Evolutionary conservation across 164 flowering plant species (phyloP).

Genomic region (Stephania japonica): DNA sequence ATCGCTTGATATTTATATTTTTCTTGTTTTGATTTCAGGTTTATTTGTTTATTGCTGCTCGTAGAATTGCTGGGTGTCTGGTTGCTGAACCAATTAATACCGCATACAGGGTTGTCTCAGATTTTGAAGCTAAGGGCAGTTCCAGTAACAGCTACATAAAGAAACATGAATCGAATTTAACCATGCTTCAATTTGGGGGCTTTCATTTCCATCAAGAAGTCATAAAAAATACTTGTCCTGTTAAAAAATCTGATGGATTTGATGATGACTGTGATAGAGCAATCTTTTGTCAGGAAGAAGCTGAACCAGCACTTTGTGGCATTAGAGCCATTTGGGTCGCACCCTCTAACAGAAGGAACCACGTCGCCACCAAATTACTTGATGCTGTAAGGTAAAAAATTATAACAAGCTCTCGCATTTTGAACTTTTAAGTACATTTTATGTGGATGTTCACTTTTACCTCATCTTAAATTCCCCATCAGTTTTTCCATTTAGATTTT

Average conservation of each 20-base stretch:
- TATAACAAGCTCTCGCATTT: background rate
- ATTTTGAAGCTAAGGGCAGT: slow-evolving; percentile 18
- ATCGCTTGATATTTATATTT: background rate
- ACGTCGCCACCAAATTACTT: slow-evolving; percentile 55
- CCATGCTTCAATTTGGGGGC: slow-evolving; percentile 53
- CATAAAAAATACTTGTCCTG: slow-evolving; percentile 19
- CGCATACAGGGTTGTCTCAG: slow-evolving; percentile 48
- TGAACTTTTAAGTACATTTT: background rate
- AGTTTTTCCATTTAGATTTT: too few relatives aligned
- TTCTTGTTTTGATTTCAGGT: slow-evolving; percentile 36
- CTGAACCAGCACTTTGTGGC: slow-evolving; percentile 60
- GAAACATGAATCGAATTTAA: slow-evolving; percentile 21
- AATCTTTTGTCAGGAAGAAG: slow-evolving; percentile 45
- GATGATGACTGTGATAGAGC: slow-evolving; percentile 34
- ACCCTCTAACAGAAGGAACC: slow-evolving; percentile 63
- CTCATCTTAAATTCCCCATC: too few relatives aligned
- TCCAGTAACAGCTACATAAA: slow-evolving; percentile 14
- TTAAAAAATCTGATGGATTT: background rate
- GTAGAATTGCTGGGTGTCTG: slow-evolving; percentile 67
- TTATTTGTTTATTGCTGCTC: slow-evolving; percentile 56
- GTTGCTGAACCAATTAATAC: slow-evolving; percentile 63
- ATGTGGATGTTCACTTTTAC: too few relatives aligned
- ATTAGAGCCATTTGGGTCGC: slow-evolving; percentile 78
- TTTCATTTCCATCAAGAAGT: slow-evolving; percentile 50
- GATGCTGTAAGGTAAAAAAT: slow-evolving; percentile 59